A percentile compares a stretch with the other conserved stretches of the same genome.
Evolutionary conservation across 768 basidiomycete species (phyloP).

Genomic region (Inosperma sp.): DNA sequence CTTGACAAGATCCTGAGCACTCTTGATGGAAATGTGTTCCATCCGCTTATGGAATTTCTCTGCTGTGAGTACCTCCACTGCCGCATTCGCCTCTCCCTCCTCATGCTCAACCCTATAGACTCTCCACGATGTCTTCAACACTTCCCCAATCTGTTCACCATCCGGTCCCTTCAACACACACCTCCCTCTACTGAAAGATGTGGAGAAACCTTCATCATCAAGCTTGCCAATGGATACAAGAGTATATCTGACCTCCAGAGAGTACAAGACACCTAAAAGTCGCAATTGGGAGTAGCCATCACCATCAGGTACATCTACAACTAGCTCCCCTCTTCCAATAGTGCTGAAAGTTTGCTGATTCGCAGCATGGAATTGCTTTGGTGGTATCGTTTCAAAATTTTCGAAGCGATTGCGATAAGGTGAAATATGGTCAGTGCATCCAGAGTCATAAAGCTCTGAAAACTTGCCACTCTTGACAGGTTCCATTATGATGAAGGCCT

Average conservation of each 20-base stretch:
- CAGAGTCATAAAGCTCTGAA: conserved; percentile 28
- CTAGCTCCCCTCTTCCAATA: too few species aligned
- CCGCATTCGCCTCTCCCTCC: conserved; percentile 14
- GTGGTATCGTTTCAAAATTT: conserved; percentile 23
- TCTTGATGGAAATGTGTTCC: conserved; percentile 24
- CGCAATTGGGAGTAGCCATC: too few species aligned
- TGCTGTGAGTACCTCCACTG: conserved; percentile 17
- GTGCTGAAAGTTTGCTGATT: conserved; percentile 29
- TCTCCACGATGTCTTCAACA: conserved; percentile 25
- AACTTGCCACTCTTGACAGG: neutral
- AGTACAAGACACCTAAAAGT: too few species aligned
- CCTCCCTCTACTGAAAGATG: conserved; percentile 28
- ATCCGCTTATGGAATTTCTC: conserved; percentile 23
- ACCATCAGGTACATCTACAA: too few species aligned
- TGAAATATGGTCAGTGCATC: too few species aligned
- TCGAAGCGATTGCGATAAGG: conserved; percentile 22
- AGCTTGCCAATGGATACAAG: too few species aligned
- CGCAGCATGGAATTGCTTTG: conserved; percentile 24
- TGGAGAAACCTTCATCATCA: too few species aligned
- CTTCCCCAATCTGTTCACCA: conserved; percentile 18
- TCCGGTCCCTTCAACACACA: conserved; percentile 22
- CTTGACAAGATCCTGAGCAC: conserved; percentile 15
- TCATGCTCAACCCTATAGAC: conserved; percentile 25
- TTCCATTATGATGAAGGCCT: neutral
- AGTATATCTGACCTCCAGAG: too few species aligned